Evolutionary conservation across 1,284 basidiomycete genomes (phyloP).

Genomic region (Fomitopsis palustris): DNA sequence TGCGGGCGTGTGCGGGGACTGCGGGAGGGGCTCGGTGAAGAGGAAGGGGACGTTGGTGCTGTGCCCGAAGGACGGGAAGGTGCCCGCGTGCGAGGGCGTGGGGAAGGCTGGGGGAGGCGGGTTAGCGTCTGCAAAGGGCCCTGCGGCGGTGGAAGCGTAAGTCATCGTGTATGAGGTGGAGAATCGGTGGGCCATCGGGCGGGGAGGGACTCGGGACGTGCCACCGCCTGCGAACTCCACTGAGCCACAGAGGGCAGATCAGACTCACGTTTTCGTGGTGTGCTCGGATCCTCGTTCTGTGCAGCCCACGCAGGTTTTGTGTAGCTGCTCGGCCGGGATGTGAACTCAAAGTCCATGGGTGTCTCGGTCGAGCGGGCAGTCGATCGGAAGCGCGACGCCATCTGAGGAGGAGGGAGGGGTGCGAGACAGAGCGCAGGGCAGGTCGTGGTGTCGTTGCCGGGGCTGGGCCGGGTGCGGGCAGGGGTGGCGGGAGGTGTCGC

Average conservation of each 20-base stretch:
- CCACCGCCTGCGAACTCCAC: background rate
- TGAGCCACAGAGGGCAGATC: background rate
- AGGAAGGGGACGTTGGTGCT: constrained; percentile 68
- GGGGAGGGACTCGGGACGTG: background rate
- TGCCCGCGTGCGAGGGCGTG: constrained; percentile 39
- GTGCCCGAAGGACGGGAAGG: constrained; percentile 61
- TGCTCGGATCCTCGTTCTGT: constrained; percentile 38
- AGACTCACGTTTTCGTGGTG: constrained; percentile 64
- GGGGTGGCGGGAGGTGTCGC: background rate
- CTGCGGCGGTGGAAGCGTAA: constrained; percentile 29
- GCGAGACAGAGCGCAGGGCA: background rate
- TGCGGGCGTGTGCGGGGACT: constrained; percentile 43
- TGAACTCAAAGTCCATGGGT: constrained; percentile 80
- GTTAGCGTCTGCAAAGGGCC: constrained; percentile 50
- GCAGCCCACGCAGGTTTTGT: constrained; percentile 57
- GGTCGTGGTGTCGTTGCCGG: background rate
- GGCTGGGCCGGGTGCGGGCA: background rate
- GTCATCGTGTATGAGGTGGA: background rate
- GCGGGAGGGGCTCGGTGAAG: constrained; percentile 52
- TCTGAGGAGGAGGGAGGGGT: background rate
- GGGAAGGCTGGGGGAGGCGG: constrained; percentile 42
- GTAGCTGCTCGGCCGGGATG: constrained; percentile 44
- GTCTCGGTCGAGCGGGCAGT: constrained; percentile 58
- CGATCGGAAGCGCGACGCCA: constrained; percentile 12
- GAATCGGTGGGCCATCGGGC: too few relatives aligned